Evolutionary conservation across 371 early-diverging fungal genomes (phyloP).

Genomic region (Mucor velutinosus): DNA sequence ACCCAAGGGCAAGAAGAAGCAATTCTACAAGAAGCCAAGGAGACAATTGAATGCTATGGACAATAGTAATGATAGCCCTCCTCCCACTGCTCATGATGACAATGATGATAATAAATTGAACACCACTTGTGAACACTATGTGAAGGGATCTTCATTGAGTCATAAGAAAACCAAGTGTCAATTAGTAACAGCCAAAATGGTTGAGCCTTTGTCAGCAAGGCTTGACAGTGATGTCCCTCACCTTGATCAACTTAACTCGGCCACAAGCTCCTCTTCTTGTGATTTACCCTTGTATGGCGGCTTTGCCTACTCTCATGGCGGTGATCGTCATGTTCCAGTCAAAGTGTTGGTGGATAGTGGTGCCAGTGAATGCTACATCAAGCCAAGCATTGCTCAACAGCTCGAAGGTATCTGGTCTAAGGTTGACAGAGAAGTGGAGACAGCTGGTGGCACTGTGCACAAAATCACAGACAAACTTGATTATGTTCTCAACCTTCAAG

Average conservation of each 20-base stretch:
- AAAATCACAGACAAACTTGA: not conserved
- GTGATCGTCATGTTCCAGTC: not conserved
- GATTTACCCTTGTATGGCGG: not conserved
- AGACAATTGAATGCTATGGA: too few species aligned
- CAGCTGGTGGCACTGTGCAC: not conserved
- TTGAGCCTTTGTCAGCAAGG: not conserved
- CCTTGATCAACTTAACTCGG: not conserved
- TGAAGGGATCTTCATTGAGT: not conserved
- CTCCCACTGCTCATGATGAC: too few species aligned
- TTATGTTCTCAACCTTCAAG: not conserved
- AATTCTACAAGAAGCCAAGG: not conserved
- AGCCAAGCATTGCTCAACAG: not conserved
- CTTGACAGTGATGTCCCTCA: not conserved
- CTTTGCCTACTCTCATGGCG: too few species aligned
- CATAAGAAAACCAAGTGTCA: not conserved
- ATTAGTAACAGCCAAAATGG: not conserved
- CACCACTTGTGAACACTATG: not conserved
- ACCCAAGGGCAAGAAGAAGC: constrained; percentile 6
- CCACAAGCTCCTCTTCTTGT: not conserved
- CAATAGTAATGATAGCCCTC: not conserved
- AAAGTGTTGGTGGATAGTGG: constrained; percentile 3
- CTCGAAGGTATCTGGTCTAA: not conserved
- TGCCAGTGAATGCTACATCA: constrained; percentile 16
- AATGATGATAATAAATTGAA: constrained; percentile 6
- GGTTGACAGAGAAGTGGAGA: constrained; percentile 1